phyloP scores from a whole-genome alignment of 108 stramenopile genomes.

The Conticribra guillardii region DNA sequence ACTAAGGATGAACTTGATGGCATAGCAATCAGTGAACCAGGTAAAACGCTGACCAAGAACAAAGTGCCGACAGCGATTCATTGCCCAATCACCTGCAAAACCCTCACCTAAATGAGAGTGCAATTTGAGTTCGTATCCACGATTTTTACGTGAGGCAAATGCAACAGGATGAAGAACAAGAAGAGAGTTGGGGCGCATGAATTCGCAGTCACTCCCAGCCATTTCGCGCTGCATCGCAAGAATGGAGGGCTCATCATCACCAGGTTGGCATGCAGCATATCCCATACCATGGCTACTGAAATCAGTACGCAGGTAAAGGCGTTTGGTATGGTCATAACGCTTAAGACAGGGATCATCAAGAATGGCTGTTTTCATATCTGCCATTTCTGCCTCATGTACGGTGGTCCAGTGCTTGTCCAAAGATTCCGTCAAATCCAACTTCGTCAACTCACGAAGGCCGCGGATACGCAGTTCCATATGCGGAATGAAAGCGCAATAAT shows the following conservation, averaged over 20 bases:
- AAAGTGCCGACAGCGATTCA: background rate
- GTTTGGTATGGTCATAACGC: background rate
- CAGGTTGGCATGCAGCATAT: conserved; percentile 3
- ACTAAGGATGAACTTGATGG: conserved; percentile 6
- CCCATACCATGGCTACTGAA: conserved; percentile 1
- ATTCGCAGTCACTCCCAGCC: conserved; percentile 5
- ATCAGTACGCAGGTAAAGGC: background rate
- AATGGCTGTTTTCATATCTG: conserved; percentile 1
- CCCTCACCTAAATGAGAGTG: conserved; percentile 9
- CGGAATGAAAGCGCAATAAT: conserved; percentile 11
- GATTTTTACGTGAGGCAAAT: conserved; percentile 3
- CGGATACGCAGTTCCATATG: background rate
- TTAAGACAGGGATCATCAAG: conserved; percentile 13
- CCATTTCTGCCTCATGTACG: background rate
- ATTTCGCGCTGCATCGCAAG: background rate
- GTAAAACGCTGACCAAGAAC: conserved; percentile 1
- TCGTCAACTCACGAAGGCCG: background rate
- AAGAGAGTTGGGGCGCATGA: background rate
- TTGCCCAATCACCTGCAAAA: conserved; percentile 8
- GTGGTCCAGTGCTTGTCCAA: background rate
- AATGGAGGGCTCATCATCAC: background rate
- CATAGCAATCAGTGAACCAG: conserved; percentile 20
- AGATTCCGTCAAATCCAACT: background rate
- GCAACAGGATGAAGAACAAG: conserved; percentile 1
- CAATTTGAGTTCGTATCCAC: conserved; percentile 4